These are phyloP conservation scores for Oemleria cerasiformis DNA, from an alignment of 306 rosid genomes.

Conservation along the genomic window DNA sequence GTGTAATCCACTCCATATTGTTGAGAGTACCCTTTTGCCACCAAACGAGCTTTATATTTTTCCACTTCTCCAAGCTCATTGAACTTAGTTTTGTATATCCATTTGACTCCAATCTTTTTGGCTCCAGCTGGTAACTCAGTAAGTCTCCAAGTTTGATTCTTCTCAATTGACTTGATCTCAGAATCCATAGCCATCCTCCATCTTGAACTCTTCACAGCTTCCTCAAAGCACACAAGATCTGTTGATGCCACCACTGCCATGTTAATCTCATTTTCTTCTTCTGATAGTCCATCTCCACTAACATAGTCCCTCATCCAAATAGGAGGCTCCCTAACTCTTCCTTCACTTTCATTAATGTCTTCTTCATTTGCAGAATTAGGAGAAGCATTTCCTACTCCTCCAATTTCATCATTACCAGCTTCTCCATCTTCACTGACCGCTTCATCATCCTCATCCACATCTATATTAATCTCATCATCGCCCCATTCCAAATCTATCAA, in stretches of 20 bases:
- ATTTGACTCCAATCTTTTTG: background rate
- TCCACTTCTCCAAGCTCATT: conserved; percentile 2
- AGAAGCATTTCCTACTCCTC: no score
- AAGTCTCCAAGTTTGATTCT: background rate
- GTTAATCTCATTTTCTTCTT: background rate
- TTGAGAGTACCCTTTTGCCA: background rate
- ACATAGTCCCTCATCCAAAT: no score
- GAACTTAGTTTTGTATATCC: background rate
- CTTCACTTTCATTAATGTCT: no score
- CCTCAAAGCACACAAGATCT: background rate
- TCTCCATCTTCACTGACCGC: no score
- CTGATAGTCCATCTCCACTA: background rate
- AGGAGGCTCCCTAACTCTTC: no score
- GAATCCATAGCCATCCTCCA: background rate
- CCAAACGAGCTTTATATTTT: background rate
- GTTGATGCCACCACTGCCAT: background rate
- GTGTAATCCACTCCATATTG: conserved; percentile 3
- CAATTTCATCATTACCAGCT: no score
- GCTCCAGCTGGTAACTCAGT: background rate
- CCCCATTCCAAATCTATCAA: no score
- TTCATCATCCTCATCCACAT: no score
- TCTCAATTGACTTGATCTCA: no score
- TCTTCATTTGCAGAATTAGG: no score
- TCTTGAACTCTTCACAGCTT: background rate
- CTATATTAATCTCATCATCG: no score